Evolutionary conservation across 495 filamentous ascomycete species (phyloP).

Genomic region (Entonaema liquescens): DNA sequence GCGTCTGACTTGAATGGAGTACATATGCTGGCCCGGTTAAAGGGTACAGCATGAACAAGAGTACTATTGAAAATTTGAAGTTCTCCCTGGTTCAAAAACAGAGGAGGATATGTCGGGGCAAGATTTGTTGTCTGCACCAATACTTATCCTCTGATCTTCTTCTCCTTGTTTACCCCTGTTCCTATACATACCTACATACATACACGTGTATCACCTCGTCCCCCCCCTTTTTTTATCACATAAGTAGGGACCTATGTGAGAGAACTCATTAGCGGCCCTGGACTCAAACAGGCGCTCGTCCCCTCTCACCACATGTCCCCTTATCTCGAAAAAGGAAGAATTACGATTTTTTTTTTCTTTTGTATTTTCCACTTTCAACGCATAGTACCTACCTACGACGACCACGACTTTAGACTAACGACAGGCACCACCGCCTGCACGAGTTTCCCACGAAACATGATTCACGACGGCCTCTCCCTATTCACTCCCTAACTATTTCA

Average conservation of each 20-base stretch:
- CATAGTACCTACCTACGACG: background rate
- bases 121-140: background rate
- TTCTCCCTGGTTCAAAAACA: background rate
- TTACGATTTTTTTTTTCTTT: no score
- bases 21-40: background rate
- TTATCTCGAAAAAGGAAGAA: background rate
- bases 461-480: background rate
- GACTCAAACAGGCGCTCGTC: background rate
- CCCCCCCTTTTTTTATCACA: no score
- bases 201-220: background rate
- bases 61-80: background rate
- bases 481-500: background rate
- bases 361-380: no score
- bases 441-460: constrained; percentile 1
- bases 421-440: background rate
- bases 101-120: background rate
- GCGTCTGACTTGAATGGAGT: constrained; percentile 1
- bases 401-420: background rate
- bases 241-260: background rate
- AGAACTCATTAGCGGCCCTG: background rate
- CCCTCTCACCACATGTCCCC: background rate
- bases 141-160: background rate
- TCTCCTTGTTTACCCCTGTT: background rate
- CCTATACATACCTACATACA: background rate
- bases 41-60: background rate